These are phyloP conservation scores for Apodospora peruviana DNA, from an alignment of 495 filamentous ascomycete species.

Conservation along the genomic window DNA sequence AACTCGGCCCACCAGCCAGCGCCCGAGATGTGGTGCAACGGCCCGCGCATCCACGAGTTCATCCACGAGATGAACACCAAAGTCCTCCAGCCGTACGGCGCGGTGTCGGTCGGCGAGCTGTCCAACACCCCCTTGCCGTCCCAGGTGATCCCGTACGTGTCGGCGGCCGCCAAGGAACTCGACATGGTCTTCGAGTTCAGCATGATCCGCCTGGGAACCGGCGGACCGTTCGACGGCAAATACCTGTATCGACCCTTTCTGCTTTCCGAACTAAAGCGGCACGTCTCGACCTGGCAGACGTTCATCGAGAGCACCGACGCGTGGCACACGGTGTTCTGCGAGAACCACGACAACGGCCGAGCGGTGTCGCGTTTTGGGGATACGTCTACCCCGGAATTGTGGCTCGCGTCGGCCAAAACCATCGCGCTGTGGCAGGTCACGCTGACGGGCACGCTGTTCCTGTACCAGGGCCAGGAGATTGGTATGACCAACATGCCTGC, in stretches of 20 bases:
- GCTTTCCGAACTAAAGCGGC: not conserved
- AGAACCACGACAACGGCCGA: slow-evolving; percentile 66
- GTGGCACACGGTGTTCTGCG: slow-evolving; percentile 68
- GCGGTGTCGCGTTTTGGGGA: slow-evolving; percentile 54
- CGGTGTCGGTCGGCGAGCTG: slow-evolving; percentile 63
- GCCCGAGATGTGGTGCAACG: slow-evolving; percentile 28
- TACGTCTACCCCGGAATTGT: slow-evolving; percentile 38
- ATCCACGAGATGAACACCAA: slow-evolving; percentile 48
- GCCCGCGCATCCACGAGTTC: slow-evolving; percentile 47
- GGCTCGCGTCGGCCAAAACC: slow-evolving; percentile 53
- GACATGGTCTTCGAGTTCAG: not conserved
- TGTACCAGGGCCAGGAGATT: slow-evolving; percentile 75
- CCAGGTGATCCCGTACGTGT: slow-evolving; percentile 52
- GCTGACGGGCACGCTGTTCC: slow-evolving; percentile 62
- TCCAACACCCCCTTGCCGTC: slow-evolving; percentile 47
- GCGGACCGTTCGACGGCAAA: slow-evolving; percentile 47
- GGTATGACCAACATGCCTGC: slow-evolving; percentile 68
- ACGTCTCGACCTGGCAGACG: not conserved
- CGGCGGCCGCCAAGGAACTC: slow-evolving; percentile 48
- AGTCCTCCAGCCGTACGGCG: slow-evolving; percentile 40
- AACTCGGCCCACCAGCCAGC: slow-evolving; percentile 50
- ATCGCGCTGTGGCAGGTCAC: slow-evolving; percentile 38
- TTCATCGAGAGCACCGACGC: slow-evolving; percentile 62
- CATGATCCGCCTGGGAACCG: not conserved
- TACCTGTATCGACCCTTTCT: not conserved